Evolutionary conservation across 768 basidiomycete genomes (phyloP).

Genomic region (Neoboletus magnificus): DNA sequence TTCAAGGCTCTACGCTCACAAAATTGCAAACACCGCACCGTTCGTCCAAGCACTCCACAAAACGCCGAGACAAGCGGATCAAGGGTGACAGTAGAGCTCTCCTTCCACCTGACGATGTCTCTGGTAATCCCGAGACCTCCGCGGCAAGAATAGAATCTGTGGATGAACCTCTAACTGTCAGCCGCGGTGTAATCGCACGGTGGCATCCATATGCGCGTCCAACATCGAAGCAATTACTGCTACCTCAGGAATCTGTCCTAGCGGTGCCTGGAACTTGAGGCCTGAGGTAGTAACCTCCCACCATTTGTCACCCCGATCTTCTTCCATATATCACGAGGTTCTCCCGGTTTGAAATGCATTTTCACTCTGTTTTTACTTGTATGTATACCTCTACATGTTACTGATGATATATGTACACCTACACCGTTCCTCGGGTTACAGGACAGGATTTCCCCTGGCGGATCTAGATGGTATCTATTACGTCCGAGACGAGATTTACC

Average conservation of each 20-base stretch:
- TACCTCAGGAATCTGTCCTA: slow-evolving; percentile 15
- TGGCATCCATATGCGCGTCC: slow-evolving; percentile 21
- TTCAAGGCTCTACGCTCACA: not conserved
- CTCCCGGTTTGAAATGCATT: not conserved
- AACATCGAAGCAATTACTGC: slow-evolving; percentile 10
- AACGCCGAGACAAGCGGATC: slow-evolving; percentile 8
- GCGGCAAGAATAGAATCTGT: not conserved
- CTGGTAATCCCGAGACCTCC: not conserved
- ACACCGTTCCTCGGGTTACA: not conserved
- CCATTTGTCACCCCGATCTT: not conserved
- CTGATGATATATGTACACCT: not conserved
- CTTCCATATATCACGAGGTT: not conserved
- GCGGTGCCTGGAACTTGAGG: not conserved
- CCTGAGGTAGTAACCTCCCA: not conserved
- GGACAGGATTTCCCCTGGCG: not conserved
- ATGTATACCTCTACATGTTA: not conserved
- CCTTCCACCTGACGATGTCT: slow-evolving; percentile 19
- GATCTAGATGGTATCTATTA: not conserved
- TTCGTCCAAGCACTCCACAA: not conserved
- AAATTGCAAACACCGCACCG: not conserved
- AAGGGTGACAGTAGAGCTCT: slow-evolving; percentile 4
- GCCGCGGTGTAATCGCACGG: not conserved
- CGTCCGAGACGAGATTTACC: not conserved
- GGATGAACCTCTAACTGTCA: slow-evolving; percentile 20
- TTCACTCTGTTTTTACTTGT: not conserved